A percentile compares a stretch with the other conserved stretches of the same genome.
Evolutionary conservation across 768 basidiomycete genomes (phyloP).

Genomic region (Rhodotorula paludigena): DNA sequence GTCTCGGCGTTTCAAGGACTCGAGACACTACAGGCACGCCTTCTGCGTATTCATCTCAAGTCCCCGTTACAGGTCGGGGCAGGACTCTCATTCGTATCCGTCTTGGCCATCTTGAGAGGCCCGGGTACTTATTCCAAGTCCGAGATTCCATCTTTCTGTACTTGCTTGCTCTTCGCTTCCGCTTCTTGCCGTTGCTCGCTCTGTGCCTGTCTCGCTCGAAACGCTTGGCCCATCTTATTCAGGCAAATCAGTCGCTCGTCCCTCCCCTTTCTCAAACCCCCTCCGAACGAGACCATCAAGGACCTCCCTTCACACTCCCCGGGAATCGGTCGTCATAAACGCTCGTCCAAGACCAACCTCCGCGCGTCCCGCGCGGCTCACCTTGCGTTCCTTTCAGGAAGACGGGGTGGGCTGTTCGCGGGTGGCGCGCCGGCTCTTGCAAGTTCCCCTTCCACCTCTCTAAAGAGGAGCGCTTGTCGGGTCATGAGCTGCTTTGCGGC

Average conservation of each 20-base stretch:
- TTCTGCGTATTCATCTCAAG: neutral
- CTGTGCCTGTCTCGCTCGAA: no score
- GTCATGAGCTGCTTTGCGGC: neutral
- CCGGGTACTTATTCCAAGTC: neutral
- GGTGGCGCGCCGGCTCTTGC: no score
- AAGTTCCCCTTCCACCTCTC: no score
- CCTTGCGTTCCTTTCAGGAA: neutral
- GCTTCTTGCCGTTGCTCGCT: neutral
- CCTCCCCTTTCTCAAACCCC: no score
- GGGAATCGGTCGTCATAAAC: slow-evolving; percentile 3
- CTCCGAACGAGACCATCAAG: slow-evolving; percentile 1
- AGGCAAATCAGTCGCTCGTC: neutral
- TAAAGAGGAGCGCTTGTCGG: no score
- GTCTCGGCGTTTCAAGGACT: no score
- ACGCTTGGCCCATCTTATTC: neutral
- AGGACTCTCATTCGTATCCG: neutral
- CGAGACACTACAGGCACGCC: no score
- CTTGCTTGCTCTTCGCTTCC: neutral
- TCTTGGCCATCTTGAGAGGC: neutral
- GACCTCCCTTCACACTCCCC: neutral
- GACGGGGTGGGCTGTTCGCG: no score
- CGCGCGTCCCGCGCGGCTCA: neutral
- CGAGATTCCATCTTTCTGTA: neutral
- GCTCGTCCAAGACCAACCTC: neutral
- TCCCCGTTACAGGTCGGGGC: neutral